phyloP scores from a whole-genome alignment of 495 filamentous ascomycete genomes.

The Aspergillus campestris region DNA sequence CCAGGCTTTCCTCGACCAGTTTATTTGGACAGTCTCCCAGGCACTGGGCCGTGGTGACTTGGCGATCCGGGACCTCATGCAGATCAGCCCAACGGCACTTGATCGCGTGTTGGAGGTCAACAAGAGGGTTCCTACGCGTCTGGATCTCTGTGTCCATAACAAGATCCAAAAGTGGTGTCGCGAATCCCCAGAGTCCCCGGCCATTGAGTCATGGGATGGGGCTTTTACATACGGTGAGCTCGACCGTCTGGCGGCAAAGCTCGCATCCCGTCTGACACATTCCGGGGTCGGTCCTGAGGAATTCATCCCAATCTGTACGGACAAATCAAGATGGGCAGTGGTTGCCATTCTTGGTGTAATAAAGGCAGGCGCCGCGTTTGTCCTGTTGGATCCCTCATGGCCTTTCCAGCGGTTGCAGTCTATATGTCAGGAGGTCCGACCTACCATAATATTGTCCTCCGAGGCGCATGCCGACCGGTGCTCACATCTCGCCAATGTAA shows the following conservation, averaged over 20 bases:
- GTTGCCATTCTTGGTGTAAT: constrained; percentile 11
- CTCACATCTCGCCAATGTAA: not conserved
- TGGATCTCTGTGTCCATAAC: not conserved
- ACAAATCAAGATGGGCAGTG: constrained; percentile 11
- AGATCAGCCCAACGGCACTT: no score
- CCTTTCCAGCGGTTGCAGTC: constrained; percentile 6
- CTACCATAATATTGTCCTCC: not conserved
- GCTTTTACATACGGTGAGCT: constrained; percentile 13
- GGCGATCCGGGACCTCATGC: no score
- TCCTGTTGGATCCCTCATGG: constrained; percentile 7
- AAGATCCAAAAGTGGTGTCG: not conserved
- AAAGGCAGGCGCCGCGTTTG: constrained; percentile 12
- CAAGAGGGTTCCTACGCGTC: not conserved
- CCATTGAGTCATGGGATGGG: constrained; percentile 16
- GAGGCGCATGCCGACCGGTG: not conserved
- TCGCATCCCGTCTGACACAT: constrained; percentile 4
- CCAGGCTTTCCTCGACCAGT: no score
- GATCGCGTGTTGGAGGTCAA: no score
- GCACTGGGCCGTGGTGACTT: no score
- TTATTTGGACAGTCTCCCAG: no score
- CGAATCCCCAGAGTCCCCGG: constrained; percentile 1
- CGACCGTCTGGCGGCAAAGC: constrained; percentile 3
- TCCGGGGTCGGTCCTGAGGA: constrained; percentile 1
- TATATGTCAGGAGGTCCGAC: not conserved
- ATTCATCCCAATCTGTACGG: constrained; percentile 16